Evolutionary conservation across 345 rosid genomes (phyloP), one percentile per base, ranked within the genome.

Genomic region (Eucalyptus melliodora): DNA sequence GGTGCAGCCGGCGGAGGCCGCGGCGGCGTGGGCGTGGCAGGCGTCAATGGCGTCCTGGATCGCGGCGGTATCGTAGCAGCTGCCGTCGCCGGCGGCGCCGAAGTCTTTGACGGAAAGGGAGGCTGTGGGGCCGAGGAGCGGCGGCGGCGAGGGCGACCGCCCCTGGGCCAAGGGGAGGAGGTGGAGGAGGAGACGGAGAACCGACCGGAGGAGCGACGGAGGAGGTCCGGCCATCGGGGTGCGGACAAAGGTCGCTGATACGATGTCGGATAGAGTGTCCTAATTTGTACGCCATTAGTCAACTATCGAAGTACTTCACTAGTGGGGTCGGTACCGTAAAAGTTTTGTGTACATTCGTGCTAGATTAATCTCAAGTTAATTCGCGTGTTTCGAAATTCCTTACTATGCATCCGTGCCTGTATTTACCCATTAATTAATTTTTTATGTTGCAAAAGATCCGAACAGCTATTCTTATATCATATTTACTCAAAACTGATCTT

Each of bases 71-170:
- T 97, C 98, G 95, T 97, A 97, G 93, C 89, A 89, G 87, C 77
- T 24, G 86, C 99, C 98, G 89, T 97, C 96, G 83, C 97, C 99
- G 92, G 80, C 90, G 88, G 99, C 98, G 40, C 99, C 99, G 94
- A 93, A 97, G 92, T 96, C 96, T 37, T 81, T 85, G 88, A 96
- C 96, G 91, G 93, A 93, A 56, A 93, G 88, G 17, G 90, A 8
- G 44, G 50, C 8, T 85, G 11, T 9, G 67, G 82, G 88, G 89
- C 60, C 44, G 60, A 91, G 27, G 88, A 60, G 86, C 16, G 60
- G 34, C 9, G 60, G 34, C 6, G 86, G 77, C 60, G 86, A 60
- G 62, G 89, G 31, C 27, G 40, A 11, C 31, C 12, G 88, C 30
- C 45, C 37, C 23, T 31, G 65, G 47, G 88, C 15, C 45, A 86